Evolutionary conservation across 768 basidiomycete genomes (phyloP).

Genomic region (Crepidotus variabilis): DNA sequence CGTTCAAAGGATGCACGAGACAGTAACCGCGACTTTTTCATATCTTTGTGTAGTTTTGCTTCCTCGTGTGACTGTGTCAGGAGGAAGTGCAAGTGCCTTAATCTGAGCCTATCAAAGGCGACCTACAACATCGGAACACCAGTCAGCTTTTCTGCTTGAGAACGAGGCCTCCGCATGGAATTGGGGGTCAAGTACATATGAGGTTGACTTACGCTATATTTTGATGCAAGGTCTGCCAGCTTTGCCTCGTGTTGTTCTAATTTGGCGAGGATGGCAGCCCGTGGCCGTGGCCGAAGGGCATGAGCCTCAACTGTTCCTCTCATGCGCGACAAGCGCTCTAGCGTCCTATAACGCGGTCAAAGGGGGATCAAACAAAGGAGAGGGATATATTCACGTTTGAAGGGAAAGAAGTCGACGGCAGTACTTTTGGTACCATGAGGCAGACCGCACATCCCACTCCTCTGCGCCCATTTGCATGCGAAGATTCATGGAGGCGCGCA

Average conservation of each 20-base stretch:
- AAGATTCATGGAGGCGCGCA: slow-evolving; percentile 20
- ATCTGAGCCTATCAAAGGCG: slow-evolving; percentile 29
- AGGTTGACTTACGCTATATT: slow-evolving; percentile 27
- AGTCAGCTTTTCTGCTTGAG: not conserved
- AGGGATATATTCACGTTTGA: slow-evolving; percentile 23
- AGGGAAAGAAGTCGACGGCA: slow-evolving; percentile 28
- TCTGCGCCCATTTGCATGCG: slow-evolving; percentile 25
- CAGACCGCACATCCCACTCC: slow-evolving; percentile 28
- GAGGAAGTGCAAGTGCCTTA: slow-evolving; percentile 28
- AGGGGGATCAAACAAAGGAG: not conserved
- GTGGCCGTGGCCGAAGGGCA: slow-evolving; percentile 25
- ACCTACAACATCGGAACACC: slow-evolving; percentile 14
- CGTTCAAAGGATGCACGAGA: slow-evolving; percentile 28
- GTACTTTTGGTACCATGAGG: slow-evolving; percentile 30
- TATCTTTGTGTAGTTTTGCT: slow-evolving; percentile 20
- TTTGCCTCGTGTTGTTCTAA: slow-evolving; percentile 36
- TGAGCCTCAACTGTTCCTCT: slow-evolving; percentile 22
- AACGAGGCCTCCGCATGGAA: not conserved
- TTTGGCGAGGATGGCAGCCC: slow-evolving; percentile 26
- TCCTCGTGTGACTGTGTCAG: slow-evolving; percentile 26
- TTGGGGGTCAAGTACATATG: not conserved
- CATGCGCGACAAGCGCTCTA: slow-evolving; percentile 25
- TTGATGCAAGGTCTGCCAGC: slow-evolving; percentile 31
- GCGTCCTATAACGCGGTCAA: slow-evolving; percentile 18
- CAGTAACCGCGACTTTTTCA: slow-evolving; percentile 19